Base-by-base conservation (phyloP, 805 yeast genomes). In the Candida sphagnicola region DNA sequence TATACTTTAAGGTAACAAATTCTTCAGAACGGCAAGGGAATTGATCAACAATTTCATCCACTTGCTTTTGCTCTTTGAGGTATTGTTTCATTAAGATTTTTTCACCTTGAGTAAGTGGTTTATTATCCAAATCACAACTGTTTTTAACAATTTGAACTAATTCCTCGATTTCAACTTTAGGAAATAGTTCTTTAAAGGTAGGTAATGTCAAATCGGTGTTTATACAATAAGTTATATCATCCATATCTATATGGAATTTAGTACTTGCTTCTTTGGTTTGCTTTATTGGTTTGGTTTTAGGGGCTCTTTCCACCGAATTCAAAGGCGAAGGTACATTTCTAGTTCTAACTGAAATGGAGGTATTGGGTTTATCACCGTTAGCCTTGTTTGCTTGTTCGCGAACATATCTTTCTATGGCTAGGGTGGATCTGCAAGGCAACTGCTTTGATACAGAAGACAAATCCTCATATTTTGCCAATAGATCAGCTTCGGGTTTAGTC, bases 51-150 rank as follows among this genome's bases (percentile, higher is more conserved):
- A 56, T 42, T 15, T 43, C 39, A 4, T 46, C 50, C 1, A 42
- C 34, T 4, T 56, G 17, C 14, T 21, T 31, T 4, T 49, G 45
- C 13, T 44, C 40, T 26, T 44, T 43, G 8, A 56, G 34, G n/a
- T 40, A 31, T 14, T 40, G 34, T 33, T 51, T 50, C 35, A 60
- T 42, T 16, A 41, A 23, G 18, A 46, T 42, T 17, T 47, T 54
- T 37, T 62, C 69, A 3, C 57, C 58, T 4, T 40, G 37, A 4
- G 67, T 56, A 34, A 58, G 48, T 2, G 34, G 43, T 23, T 45
- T 49, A 32, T 46, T 39, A 14, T 48, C 56, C 23, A 41, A 56
- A 29, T 51, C 48, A 8, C 47, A 12, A 8, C 21, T 21, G n/a
- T 32, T 24, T 6, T 23, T 23, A 19, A 36, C 17, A 10, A 31